Evolutionary conservation across 1,139 yeast genomes (phyloP).

Genomic region (Meyerozyma athensensis): DNA sequence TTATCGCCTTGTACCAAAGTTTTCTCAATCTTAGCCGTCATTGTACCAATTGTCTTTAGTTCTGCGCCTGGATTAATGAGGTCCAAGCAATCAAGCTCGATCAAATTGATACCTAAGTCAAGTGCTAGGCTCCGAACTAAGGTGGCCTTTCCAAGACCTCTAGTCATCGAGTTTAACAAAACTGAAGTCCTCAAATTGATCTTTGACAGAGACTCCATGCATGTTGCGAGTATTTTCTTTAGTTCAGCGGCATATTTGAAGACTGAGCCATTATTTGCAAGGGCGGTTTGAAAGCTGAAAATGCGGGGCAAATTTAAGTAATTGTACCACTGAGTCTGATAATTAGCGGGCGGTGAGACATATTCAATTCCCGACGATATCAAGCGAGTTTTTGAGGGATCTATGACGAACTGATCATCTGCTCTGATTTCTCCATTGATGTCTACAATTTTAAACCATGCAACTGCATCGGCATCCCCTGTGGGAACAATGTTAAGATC

Average conservation of each 20-base stretch:
- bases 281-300: conserved; percentile 26
- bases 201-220: conserved; percentile 25
- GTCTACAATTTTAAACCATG: conserved; percentile 71
- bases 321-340: conserved; percentile 41
- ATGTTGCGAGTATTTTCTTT: conserved; percentile 45
- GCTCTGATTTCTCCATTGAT: conserved; percentile 27
- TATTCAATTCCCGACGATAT: conserved; percentile 60
- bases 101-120: conserved; percentile 62
- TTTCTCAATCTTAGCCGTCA: conserved; percentile 73
- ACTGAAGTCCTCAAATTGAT: conserved; percentile 55
- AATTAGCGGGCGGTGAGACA: conserved; percentile 32
- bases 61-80: conserved; percentile 67
- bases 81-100: conserved; percentile 67
- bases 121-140: conserved; percentile 52
- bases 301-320: conserved; percentile 34
- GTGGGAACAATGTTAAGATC: conserved; percentile 44
- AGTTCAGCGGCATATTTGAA: conserved; percentile 54
- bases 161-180: conserved; percentile 59
- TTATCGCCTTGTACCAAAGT: conserved; percentile 20
- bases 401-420: conserved; percentile 52
- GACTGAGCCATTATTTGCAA: conserved; percentile 9
- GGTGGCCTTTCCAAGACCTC: conserved; percentile 78
- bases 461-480: conserved; percentile 69
- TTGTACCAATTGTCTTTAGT: conserved; percentile 70
- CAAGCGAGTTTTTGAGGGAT: conserved; percentile 61